phyloP scores from a whole-genome alignment of 208 protist species.

The Leishmania tropica region DNA sequence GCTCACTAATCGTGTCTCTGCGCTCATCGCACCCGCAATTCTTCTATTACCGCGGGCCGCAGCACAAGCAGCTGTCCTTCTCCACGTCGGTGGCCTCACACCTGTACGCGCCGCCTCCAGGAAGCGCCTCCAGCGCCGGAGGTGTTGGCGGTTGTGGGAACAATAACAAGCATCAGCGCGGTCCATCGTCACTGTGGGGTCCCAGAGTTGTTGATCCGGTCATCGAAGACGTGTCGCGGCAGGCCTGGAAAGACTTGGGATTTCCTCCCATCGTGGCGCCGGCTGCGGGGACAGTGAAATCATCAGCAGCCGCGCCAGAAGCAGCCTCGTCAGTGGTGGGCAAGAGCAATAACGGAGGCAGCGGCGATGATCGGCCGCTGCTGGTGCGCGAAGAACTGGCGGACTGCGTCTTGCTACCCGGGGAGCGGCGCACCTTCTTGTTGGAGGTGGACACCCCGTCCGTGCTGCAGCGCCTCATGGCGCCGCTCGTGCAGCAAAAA shows the following conservation, averaged over 20 bases:
- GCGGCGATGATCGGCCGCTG: slow-evolving; percentile 22
- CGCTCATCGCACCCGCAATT: slow-evolving; percentile 63
- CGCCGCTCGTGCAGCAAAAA: slow-evolving; percentile 5
- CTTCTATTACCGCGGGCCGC: slow-evolving; percentile 41
- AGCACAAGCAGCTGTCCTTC: not conserved
- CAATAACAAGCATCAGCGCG: slow-evolving; percentile 4
- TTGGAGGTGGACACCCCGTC: slow-evolving; percentile 32
- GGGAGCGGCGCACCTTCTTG: slow-evolving; percentile 35
- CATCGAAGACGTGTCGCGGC: slow-evolving; percentile 19
- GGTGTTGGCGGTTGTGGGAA: not conserved
- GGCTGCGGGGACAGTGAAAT: not conserved
- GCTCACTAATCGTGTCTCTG: slow-evolving; percentile 67
- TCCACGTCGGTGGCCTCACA: slow-evolving; percentile 7
- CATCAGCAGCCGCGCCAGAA: not conserved
- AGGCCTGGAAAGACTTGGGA: slow-evolving; percentile 26
- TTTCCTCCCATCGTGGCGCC: slow-evolving; percentile 13
- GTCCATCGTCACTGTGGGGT: slow-evolving; percentile 13
- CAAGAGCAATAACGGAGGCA: not conserved
- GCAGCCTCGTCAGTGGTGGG: no score
- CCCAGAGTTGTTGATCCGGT: slow-evolving; percentile 12
- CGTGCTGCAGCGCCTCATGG: slow-evolving; percentile 21
- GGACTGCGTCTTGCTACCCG: slow-evolving; percentile 55
- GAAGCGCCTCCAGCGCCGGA: not conserved
- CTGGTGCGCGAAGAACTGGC: slow-evolving; percentile 39
- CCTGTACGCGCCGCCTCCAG: not conserved